phyloP scores from a whole-genome alignment of 2,329 filamentous ascomycete species.

The Diaporthe caulivora region DNA sequence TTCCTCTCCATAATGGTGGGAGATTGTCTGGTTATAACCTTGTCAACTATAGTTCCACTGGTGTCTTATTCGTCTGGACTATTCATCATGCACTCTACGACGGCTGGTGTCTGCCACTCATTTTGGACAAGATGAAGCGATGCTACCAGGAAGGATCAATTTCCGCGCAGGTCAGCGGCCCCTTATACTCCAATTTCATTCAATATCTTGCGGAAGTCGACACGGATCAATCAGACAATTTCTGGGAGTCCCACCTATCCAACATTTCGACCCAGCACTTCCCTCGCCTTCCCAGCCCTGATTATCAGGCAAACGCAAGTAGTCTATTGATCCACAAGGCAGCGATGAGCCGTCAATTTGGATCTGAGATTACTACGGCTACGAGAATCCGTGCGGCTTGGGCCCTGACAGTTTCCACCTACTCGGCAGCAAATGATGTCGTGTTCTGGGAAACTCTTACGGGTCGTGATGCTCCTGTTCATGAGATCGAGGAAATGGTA shows the following conservation, averaged over 20 bases:
- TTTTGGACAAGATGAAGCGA: conserved; percentile 62
- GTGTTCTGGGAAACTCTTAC: conserved; percentile 25
- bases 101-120: conserved; percentile 66
- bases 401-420: conserved; percentile 14
- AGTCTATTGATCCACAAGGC: conserved; percentile 61
- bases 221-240: conserved; percentile 52
- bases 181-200: conserved; percentile 46
- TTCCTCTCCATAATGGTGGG: not conserved
- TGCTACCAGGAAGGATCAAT: conserved; percentile 49
- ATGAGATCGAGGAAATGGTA: conserved; percentile 26
- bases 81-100: conserved; percentile 70
- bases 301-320: conserved; percentile 48
- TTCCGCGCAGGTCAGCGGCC: not conserved
- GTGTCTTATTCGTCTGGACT: conserved; percentile 59
- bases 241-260: conserved; percentile 58
- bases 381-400: conserved; percentile 58
- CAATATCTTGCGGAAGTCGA: conserved; percentile 56
- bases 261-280: not conserved
- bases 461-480: conserved; percentile 31
- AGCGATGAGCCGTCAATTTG: conserved; percentile 47
- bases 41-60: not conserved
- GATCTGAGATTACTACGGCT: conserved; percentile 50
- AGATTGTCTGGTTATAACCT: not conserved
- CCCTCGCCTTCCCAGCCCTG: not conserved
- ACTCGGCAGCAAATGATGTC: not conserved